phyloP scores from a whole-genome alignment of 2,329 filamentous ascomycete genomes.

The Aspergillus chevalieri region DNA sequence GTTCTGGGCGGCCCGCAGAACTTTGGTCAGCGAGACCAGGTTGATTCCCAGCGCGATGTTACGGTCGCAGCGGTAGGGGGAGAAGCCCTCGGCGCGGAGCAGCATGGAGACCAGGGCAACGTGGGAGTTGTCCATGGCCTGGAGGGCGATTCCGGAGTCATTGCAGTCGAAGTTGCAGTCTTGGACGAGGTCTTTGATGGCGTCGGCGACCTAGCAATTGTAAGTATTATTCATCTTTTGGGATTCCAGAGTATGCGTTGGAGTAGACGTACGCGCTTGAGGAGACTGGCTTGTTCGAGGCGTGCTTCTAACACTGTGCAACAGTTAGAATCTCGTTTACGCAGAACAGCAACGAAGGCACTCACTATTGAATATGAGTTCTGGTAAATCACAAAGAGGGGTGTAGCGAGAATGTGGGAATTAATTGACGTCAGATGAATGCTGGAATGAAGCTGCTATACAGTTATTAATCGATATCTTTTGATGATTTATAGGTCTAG shows the following conservation, averaged over 20 bases:
- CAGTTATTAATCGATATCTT: neutral
- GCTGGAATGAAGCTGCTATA: neutral
- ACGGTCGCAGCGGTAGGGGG: slow-evolving; percentile 94
- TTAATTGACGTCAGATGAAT: neutral
- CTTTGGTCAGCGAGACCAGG: slow-evolving; percentile 92
- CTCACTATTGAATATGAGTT: slow-evolving; percentile 24
- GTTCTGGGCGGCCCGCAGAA: slow-evolving; percentile 86
- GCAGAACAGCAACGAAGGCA: slow-evolving; percentile 4
- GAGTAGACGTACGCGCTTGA: slow-evolving; percentile 72
- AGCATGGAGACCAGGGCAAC: slow-evolving; percentile 98
- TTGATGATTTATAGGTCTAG: too few species aligned
- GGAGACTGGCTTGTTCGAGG: slow-evolving; percentile 83
- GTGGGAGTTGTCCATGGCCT: slow-evolving; percentile 99
- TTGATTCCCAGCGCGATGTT: slow-evolving; percentile 98
- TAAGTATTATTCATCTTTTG: neutral
- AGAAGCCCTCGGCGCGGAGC: slow-evolving; percentile 91
- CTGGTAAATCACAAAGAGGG: neutral
- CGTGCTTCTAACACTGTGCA: slow-evolving; percentile 85
- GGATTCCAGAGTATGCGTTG: neutral
- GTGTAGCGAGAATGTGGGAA: neutral
- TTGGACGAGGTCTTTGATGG: slow-evolving; percentile 98
- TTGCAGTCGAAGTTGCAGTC: slow-evolving; percentile 99
- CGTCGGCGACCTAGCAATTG: slow-evolving; percentile 73
- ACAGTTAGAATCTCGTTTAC: slow-evolving; percentile 8
- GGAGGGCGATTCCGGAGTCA: slow-evolving; percentile 94